phyloP scores from a whole-genome alignment of 106 monocot genomes.

The Phalaenopsis equestris region DNA sequence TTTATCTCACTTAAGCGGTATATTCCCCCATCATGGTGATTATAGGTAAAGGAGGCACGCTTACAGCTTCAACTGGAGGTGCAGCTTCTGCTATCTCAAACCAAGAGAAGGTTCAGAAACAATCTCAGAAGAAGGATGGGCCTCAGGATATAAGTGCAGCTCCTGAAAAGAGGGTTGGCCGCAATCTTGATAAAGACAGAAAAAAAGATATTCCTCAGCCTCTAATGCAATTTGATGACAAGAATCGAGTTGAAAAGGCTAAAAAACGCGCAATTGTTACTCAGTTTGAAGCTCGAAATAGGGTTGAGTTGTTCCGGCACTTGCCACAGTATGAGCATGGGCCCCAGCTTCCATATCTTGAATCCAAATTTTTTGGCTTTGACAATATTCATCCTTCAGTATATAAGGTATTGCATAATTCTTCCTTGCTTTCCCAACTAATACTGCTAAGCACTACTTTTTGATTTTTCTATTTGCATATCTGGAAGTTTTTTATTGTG shows the following conservation, averaged over 20 bases:
- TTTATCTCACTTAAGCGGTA: neutral
- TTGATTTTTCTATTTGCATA: neutral
- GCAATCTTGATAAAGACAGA: conserved; percentile 46
- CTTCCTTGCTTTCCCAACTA: neutral
- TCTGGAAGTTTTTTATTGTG: neutral
- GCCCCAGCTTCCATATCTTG: conserved; percentile 66
- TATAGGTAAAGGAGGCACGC: conserved; percentile 18
- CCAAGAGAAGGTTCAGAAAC: conserved; percentile 35
- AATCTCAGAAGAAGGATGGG: conserved; percentile 58
- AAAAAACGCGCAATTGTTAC: conserved; percentile 67
- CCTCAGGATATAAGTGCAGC: conserved; percentile 20
- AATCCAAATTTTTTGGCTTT: conserved; percentile 73
- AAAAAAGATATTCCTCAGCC: conserved; percentile 78
- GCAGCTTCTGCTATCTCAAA: conserved; percentile 19
- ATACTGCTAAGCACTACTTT: neutral
- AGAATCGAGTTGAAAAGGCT: conserved; percentile 68
- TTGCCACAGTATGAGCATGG: conserved; percentile 82
- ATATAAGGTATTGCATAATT: conserved; percentile 44
- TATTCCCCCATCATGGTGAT: neutral
- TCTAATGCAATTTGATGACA: conserved; percentile 78
- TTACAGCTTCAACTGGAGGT: conserved; percentile 15
- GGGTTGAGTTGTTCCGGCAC: conserved; percentile 83
- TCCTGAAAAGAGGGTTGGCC: conserved; percentile 51
- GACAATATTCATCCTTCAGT: conserved; percentile 82
- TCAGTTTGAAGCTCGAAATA: conserved; percentile 69